Evolutionary conservation across 2,329 filamentous ascomycete species (phyloP), one percentile per base, ranked within the genome.

Genomic region (Geosmithia morbida): DNA sequence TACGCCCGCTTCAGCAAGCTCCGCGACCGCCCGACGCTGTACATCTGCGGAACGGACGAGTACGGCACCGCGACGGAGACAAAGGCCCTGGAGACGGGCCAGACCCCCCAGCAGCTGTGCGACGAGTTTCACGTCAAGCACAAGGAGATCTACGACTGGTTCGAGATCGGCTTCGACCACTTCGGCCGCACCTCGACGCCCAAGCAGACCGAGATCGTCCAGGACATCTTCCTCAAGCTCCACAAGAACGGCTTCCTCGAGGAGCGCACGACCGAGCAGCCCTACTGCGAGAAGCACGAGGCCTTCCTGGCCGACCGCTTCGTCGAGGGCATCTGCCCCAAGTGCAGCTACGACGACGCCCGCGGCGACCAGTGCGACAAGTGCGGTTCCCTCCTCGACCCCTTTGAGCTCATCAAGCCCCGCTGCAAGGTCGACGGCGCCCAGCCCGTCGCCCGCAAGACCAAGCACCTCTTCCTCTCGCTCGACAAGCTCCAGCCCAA

Each of bases 31-130:
- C 85, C 80, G 54, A 94, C 87, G 1, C 75, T 95, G 46, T 95
- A 81, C 63, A 74, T 95, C 55, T 94, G 89, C 65, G 88, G 88
- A 49, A 67, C 66, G n/a, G 90, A 96, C 68, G 87, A 97, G 67
- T 97, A 96, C 64, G 90, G 90, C 49, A 97, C 90, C 13, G 89
- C 90, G 19, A 95, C 89, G 30, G 90, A 96, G 67, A 95, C 90
- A 22, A 95, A 94, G 69, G 90, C 90, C 4, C 78, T 96, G 41
- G 87, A 94, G 62, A 87, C 92, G 62, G 83, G 83, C 14, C 72
- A 88, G 52, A 87, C 83, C 13, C 88, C 90, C 19, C 75, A 85
- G 57, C 77, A 89, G 60, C 79, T 97, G 13, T 96, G 90, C 70
- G 79, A 85, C 66, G 94, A 96, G 69, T 96, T 94, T 71, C 86